phyloP scores from a whole-genome alignment of 768 basidiomycete species.

The Pisolithus sp. region DNA sequence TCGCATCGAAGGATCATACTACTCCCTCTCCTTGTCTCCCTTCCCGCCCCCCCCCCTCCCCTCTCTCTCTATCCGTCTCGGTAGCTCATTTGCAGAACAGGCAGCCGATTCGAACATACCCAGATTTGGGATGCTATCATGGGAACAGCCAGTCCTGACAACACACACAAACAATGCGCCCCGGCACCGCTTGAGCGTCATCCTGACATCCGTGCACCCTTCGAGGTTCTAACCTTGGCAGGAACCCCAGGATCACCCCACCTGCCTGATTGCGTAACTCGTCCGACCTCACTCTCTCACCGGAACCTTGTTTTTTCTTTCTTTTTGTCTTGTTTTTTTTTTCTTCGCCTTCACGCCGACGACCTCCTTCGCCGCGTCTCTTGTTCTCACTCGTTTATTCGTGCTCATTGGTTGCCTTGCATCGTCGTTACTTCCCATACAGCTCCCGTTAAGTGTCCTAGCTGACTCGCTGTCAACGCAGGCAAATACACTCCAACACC shows the following conservation, averaged over 20 bases:
- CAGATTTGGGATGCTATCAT: constrained; percentile 11
- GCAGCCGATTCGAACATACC: not conserved
- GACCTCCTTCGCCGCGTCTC: not conserved
- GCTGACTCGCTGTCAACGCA: not conserved
- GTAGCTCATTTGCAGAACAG: constrained; percentile 6
- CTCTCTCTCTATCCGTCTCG: constrained; percentile 5
- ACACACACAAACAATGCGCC: constrained; percentile 10
- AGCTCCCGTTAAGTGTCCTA: not conserved
- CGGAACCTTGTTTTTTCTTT: not conserved
- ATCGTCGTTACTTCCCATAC: not conserved
- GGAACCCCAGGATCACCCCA: constrained; percentile 9
- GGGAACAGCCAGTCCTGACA: constrained; percentile 13
- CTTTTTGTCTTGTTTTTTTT: too few species aligned
- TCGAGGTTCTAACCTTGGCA: constrained; percentile 2
- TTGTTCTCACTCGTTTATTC: not conserved
- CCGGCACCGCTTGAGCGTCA: constrained; percentile 23
- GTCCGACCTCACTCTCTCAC: not conserved
- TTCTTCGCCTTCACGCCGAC: not conserved
- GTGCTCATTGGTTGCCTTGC: too few species aligned
- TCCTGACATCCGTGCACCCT: constrained; percentile 9
- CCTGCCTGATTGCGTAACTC: too few species aligned
- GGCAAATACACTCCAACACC: not conserved
- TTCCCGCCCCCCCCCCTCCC: not conserved
- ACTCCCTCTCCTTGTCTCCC: not conserved
- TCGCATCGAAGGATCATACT: not conserved